Percentiles rank a stretch among this genome's conserved stretches.
Evolutionary conservation across 495 filamentous ascomycete genomes (phyloP).

Genomic region (Darksidea phi): DNA sequence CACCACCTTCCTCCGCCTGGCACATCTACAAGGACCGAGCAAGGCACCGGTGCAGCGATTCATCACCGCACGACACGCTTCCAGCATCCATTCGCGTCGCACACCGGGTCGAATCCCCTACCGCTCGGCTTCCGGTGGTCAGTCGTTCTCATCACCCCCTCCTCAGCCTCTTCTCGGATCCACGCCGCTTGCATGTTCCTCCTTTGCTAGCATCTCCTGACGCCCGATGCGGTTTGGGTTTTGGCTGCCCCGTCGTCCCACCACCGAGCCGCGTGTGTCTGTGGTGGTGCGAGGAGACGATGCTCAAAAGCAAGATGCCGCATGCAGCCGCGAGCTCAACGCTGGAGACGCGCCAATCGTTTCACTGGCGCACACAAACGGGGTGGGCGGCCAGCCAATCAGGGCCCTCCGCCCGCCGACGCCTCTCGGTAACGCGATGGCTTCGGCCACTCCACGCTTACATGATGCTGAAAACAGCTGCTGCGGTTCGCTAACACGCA

Average conservation of each 20-base stretch:
- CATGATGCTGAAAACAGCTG: background rate
- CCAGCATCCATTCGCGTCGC: conserved; percentile 5
- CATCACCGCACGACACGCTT: background rate
- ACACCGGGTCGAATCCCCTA: background rate
- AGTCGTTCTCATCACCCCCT: conserved; percentile 12
- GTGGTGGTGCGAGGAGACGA: background rate
- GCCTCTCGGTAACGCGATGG: background rate
- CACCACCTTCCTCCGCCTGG: conserved; percentile 7
- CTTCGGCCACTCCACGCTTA: background rate
- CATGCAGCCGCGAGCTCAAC: conserved; percentile 25
- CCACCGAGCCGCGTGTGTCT: background rate
- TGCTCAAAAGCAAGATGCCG: conserved; percentile 31
- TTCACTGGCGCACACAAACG: conserved; percentile 34
- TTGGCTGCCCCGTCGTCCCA: no score
- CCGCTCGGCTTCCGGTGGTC: background rate
- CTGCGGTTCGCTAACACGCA: background rate
- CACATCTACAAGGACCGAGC: conserved; percentile 1
- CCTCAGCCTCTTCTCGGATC: conserved; percentile 3
- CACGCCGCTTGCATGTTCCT: background rate
- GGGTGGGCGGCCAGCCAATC: conserved; percentile 2
- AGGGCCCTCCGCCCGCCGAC: background rate
- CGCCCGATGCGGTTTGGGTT: no score
- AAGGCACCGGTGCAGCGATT: conserved; percentile 20
- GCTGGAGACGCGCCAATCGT: conserved; percentile 26
- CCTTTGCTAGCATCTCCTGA: background rate